Base-by-base conservation (phyloP, 2,329 filamentous ascomycete genomes). In the Paradendryphiella salina region DNA sequence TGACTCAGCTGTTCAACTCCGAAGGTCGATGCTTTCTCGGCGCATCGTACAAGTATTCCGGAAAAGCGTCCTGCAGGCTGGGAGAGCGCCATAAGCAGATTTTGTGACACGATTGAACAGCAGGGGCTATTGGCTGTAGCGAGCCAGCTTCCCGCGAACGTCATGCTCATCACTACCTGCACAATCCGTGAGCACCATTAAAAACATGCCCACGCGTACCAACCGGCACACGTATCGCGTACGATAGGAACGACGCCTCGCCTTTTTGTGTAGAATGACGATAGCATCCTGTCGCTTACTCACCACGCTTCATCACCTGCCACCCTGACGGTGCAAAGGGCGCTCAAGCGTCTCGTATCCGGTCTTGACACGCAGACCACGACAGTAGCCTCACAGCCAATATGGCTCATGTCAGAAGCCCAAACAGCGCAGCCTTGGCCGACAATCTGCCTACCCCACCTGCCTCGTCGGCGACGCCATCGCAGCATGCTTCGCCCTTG, bases 391-490 rank as follows among this genome's bases (percentile, higher is more conserved):
- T n/a, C 13, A 15, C 21, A 10, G 6, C 20, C 15, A 37, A 3
- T 5, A 45, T 66, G 63, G 49, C 58, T 33, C 50, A 53, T 4
- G 46, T 28, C 9, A 26, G 32, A 9, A 50, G 39, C 31, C 46
- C 54, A 11, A 23, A 29, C 14, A 36, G 37, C 13, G 36, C 36
- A 6, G 10, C 50, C 15, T 35, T 33, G 10, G 45, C 36, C n/a
- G 43, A 46, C 18, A 50, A 56, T 11, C 34, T 65, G 26, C 61
- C 76, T 7, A 81, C 80, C 4, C 79, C 81, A 10, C 75, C 80
- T 5, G 71, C 77, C 3, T 81, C 80, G 1, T 76, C 76, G 28
- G 65, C 67, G n/a, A 61, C 68, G 17, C 68, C 75, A 0, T 76
- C 77, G 57, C 58, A 71, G 55, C 60, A 73, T 53, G 46, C 75